Evolutionary conservation across 495 filamentous ascomycete species (phyloP).

Genomic region (Daldinia grandis): DNA sequence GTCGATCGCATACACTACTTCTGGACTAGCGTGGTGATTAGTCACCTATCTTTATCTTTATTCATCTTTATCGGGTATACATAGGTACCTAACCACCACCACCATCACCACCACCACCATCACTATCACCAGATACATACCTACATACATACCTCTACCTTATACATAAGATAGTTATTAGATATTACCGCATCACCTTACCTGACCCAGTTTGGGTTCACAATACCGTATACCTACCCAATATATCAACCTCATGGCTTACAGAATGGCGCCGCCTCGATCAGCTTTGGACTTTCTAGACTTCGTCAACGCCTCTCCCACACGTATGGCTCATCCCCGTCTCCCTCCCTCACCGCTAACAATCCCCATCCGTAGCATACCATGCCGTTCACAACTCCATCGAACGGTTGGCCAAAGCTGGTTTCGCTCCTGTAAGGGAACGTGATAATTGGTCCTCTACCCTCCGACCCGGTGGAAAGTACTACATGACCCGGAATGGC

Average conservation of each 20-base stretch:
- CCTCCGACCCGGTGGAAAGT: conserved; percentile 88
- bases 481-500: conserved; percentile 93
- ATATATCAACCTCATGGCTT: conserved; percentile 25
- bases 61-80: neutral
- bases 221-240: too few relatives aligned
- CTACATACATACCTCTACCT: too few relatives aligned
- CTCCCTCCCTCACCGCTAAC: conserved; percentile 29
- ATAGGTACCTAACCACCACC: neutral
- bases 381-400: conserved; percentile 88
- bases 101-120: too few relatives aligned
- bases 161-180: too few relatives aligned
- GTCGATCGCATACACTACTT: conserved; percentile 20
- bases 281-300: conserved; percentile 85
- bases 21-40: neutral
- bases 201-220: too few relatives aligned
- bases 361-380: conserved; percentile 69
- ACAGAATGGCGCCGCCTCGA: conserved; percentile 66
- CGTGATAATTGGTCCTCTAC: conserved; percentile 85
- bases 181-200: too few relatives aligned
- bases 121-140: too few relatives aligned
- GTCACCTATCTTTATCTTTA: neutral
- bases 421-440: conserved; percentile 90
- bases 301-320: conserved; percentile 94
- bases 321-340: conserved; percentile 68
- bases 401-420: conserved; percentile 76